These are phyloP conservation scores for Alternaria ethzedia DNA, from an alignment of 2,329 filamentous ascomycete species.

Conservation along the genomic window DNA sequence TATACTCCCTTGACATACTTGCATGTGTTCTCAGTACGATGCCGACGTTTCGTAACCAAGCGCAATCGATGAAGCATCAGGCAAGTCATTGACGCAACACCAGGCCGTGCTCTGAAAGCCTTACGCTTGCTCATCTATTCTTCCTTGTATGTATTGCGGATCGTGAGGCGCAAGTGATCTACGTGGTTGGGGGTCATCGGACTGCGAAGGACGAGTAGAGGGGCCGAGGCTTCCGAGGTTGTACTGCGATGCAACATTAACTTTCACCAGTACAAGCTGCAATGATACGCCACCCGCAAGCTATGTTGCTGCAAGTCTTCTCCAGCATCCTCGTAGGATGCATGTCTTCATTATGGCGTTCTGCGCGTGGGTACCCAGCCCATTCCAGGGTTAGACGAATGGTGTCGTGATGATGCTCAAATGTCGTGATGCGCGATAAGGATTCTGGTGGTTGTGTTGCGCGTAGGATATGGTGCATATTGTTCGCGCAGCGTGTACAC, in stretches of 20 bases:
- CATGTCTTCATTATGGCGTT: not conserved
- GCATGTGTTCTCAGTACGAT: not conserved
- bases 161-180: not conserved
- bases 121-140: not conserved
- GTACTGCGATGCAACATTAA: not conserved
- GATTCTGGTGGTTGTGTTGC: not conserved
- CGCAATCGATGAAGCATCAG: not conserved
- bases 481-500: not conserved
- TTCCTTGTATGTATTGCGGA: not conserved
- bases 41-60: not conserved
- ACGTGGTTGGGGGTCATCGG: not conserved
- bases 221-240: not conserved
- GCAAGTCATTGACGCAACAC: not conserved
- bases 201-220: not conserved
- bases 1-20: fast-evolving
- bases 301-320: not conserved
- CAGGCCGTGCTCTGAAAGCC: not conserved
- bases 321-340: not conserved
- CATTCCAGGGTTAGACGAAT: not conserved
- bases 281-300: not conserved
- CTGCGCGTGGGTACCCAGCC: not conserved
- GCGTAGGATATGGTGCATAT: not conserved
- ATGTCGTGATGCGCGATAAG: not conserved
- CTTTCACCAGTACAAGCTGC: not conserved
- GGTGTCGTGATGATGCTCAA: not conserved